Conservation (phyloP, 2,329 filamentous ascomycete species). For the Microthyrium microscopicum region DNA sequence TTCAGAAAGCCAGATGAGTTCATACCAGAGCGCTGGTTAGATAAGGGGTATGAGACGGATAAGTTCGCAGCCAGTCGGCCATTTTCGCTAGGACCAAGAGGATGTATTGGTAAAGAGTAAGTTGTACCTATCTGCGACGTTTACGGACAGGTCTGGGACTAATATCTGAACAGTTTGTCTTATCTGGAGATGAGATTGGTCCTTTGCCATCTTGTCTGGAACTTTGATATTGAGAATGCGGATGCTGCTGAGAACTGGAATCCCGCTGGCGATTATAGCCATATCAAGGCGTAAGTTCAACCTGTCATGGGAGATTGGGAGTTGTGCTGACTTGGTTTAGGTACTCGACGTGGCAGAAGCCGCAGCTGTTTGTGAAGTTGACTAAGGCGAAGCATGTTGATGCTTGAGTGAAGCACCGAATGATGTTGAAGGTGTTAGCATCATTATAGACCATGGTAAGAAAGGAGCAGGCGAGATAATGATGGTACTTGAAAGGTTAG, state of each 20-base stretch:
- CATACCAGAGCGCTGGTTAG: conserved; percentile 25
- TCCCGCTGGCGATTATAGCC: not conserved
- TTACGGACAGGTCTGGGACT: not conserved
- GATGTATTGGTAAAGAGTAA: conserved; percentile 16
- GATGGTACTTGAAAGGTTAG: too few relatives aligned
- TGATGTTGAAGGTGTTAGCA: too few relatives aligned
- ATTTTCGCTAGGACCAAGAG: conserved; percentile 26
- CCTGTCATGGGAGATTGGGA: too few relatives aligned
- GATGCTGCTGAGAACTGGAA: conserved; percentile 7
- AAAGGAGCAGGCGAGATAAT: too few relatives aligned
- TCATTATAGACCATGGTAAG: too few relatives aligned
- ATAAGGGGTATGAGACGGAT: conserved; percentile 14
- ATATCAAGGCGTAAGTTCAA: not conserved
- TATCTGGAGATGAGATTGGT: conserved; percentile 6
- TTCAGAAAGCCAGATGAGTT: conserved; percentile 21
- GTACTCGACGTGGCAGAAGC: conserved; percentile 19
- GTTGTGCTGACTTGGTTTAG: conserved; percentile 3
- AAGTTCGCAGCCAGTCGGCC: conserved; percentile 22
- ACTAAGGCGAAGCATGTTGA: too few relatives aligned
- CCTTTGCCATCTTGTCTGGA: conserved; percentile 5
- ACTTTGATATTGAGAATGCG: conserved; percentile 2
- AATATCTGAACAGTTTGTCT: conserved; percentile 6
- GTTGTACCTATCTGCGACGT: conserved; percentile 8
- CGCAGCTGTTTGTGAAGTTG: conserved; percentile 14
- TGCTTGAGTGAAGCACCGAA: too few relatives aligned